These are phyloP conservation scores for Ophiostoma quercus DNA, from an alignment of 2,329 filamentous ascomycete species.

Conservation along the genomic window DNA sequence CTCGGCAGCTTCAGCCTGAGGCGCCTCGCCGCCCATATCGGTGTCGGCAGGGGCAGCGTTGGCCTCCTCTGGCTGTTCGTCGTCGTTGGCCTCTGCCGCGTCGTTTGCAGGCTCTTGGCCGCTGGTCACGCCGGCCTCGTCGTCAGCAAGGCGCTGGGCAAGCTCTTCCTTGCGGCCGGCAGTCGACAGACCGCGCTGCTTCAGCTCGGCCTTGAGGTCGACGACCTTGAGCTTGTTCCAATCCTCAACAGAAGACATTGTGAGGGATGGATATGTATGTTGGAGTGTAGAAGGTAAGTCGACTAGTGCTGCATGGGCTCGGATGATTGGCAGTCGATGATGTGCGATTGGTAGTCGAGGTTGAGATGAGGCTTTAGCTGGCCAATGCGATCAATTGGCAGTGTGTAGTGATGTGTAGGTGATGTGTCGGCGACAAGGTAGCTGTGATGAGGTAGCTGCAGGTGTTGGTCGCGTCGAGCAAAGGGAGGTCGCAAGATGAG, in stretches of 20 bases:
- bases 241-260: conserved; percentile 42
- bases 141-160: conserved; percentile 54
- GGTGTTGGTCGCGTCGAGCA: conserved; percentile 1
- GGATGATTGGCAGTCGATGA: background rate
- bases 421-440: background rate
- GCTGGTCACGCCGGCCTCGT: conserved; percentile 17
- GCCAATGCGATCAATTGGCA: background rate
- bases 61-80: background rate
- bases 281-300: background rate
- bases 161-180: conserved; percentile 68
- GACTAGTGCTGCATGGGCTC: conserved; percentile 8
- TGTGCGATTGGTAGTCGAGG: background rate
- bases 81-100: background rate
- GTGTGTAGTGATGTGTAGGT: background rate
- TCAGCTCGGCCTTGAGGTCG: conserved; percentile 70
- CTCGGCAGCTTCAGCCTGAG: background rate
- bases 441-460: background rate
- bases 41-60: conserved; percentile 3
- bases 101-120: conserved; percentile 11
- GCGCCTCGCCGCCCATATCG: conserved; percentile 2
- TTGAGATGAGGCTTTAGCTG: background rate
- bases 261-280: background rate
- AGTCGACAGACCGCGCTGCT: conserved; percentile 62
- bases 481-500: background rate
- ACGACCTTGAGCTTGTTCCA: conserved; percentile 63